A percentile compares a stretch with the other conserved stretches of the same genome.
Evolutionary conservation across 208 protist genomes (phyloP).

Genomic region (Lotmaria passim): DNA sequence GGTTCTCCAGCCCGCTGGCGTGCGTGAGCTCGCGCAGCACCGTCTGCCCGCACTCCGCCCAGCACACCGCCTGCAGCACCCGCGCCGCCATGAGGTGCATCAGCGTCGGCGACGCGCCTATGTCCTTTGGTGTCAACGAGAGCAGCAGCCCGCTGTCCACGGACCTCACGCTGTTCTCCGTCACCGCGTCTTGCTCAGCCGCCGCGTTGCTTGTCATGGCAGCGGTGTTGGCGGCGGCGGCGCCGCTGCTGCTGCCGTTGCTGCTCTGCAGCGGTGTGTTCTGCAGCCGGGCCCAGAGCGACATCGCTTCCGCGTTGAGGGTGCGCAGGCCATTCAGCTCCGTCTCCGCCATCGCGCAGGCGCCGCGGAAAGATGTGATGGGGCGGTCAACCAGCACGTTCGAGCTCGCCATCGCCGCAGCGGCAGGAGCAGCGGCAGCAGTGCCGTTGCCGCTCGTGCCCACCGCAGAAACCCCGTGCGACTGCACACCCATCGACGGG

Average conservation of each 20-base stretch:
- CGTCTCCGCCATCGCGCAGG: conserved; percentile 30
- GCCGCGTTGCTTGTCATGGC: not conserved
- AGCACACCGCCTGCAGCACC: conserved; percentile 34
- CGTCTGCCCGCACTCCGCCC: conserved; percentile 34
- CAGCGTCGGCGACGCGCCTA: conserved; percentile 12
- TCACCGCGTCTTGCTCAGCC: not conserved
- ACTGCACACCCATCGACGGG: not conserved
- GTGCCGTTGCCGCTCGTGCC: not conserved
- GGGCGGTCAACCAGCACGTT: conserved; percentile 12
- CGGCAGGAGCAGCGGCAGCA: too few relatives aligned
- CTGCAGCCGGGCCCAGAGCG: conserved; percentile 36
- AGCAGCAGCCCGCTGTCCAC: conserved; percentile 11
- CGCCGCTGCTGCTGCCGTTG: not conserved
- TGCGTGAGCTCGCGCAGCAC: conserved; percentile 35
- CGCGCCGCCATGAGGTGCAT: conserved; percentile 28
- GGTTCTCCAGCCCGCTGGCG: conserved; percentile 22
- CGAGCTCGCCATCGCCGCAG: not conserved
- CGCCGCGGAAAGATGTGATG: conserved; percentile 27
- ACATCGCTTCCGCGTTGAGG: conserved; percentile 22
- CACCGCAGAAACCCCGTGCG: not conserved
- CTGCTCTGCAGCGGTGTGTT: not conserved
- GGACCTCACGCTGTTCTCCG: not conserved
- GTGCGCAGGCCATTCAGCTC: conserved; percentile 22
- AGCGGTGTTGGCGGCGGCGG: not conserved
- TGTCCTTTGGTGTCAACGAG: not conserved